Evolutionary conservation across 169 alveolate genomes (phyloP).

Genomic region (Eimeria nieschulzi): DNA sequence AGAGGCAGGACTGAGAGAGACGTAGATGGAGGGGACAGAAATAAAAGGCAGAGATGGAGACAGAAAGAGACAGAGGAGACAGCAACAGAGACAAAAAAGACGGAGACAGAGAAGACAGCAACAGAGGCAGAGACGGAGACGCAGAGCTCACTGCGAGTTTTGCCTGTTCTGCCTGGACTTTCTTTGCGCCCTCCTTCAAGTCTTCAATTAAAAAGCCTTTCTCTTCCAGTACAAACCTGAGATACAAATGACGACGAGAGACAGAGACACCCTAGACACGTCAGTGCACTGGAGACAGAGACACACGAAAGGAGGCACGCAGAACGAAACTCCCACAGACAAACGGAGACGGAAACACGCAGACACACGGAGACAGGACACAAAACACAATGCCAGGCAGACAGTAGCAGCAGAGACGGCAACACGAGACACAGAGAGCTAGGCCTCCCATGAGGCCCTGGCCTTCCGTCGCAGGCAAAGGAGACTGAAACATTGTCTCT

Average conservation of each 20-base stretch:
- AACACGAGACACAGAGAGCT: background rate
- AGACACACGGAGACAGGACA: background rate
- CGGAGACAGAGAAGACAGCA: background rate
- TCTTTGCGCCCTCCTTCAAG: background rate
- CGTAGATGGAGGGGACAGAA: background rate
- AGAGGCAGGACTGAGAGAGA: background rate
- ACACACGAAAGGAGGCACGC: background rate
- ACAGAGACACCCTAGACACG: background rate
- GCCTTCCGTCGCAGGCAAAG: background rate
- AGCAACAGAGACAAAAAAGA: background rate
- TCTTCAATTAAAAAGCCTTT: background rate
- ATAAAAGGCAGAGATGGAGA: too few relatives aligned
- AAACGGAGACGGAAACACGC: background rate
- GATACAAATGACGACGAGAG: background rate
- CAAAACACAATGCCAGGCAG: background rate
- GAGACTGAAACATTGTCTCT: background rate
- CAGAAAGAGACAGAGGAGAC: too few relatives aligned
- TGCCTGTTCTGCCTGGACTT: background rate
- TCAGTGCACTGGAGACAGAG: background rate
- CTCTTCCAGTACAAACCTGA: background rate
- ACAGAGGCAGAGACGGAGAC: too few relatives aligned
- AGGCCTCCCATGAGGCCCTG: background rate
- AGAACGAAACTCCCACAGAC: background rate
- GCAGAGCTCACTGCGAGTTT: background rate
- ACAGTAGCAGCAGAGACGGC: slow-evolving; percentile 1